Percentiles rank a stretch among this genome's conserved stretches.
These are phyloP conservation scores for Apostasia shenzhenica DNA, from an alignment of 106 monocot genomes.

Conservation along the genomic window DNA sequence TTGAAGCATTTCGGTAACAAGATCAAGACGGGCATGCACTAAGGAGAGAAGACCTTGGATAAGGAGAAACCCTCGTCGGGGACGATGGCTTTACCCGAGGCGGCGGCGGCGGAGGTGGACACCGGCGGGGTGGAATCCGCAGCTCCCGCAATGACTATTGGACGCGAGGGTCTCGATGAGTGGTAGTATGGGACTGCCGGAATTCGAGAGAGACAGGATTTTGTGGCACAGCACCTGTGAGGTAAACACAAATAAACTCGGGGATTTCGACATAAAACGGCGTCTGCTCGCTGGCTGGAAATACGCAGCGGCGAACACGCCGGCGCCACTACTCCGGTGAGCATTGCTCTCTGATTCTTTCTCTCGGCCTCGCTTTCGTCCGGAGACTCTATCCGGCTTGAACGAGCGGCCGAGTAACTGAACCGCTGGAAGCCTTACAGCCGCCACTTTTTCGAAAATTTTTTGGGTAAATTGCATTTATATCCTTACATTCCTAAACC, in stretches of 20 bases:
- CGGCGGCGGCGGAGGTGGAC: slow-evolving; percentile 13
- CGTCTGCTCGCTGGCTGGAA: not conserved
- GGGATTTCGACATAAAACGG: too few relatives aligned
- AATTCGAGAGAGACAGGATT: not conserved
- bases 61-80: slow-evolving; percentile 60
- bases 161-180: slow-evolving; percentile 1
- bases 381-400: too few relatives aligned
- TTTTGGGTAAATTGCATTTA: too few relatives aligned
- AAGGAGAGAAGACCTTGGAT: slow-evolving; percentile 36
- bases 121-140: slow-evolving; percentile 32
- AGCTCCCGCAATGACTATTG: slow-evolving; percentile 24
- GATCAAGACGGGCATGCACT: not conserved
- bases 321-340: not conserved
- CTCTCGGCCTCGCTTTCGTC: not conserved
- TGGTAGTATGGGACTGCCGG: not conserved
- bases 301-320: not conserved
- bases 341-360: not conserved
- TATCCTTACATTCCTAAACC: too few relatives aligned
- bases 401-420: too few relatives aligned
- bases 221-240: not conserved
- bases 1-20: not conserved
- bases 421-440: too few relatives aligned
- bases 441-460: too few relatives aligned
- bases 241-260: too few relatives aligned
- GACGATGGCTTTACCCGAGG: slow-evolving; percentile 30